Percentiles rank a stretch among this genome's conserved stretches.
These are phyloP conservation scores for Colletotrichum endophyticum DNA, from an alignment of 2,329 filamentous ascomycete genomes.

Conservation along the genomic window DNA sequence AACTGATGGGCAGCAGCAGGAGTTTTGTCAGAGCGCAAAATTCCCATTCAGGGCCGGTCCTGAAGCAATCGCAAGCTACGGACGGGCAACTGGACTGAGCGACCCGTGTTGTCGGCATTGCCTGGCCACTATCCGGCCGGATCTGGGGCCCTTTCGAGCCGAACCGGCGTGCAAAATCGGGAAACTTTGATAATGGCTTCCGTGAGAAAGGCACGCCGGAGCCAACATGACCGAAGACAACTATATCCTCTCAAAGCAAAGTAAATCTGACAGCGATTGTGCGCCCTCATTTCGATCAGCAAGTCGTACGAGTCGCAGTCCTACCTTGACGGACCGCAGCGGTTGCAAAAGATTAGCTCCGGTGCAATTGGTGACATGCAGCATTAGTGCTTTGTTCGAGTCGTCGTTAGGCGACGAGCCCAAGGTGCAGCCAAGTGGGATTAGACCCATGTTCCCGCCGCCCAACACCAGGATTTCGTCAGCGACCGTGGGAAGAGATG, in stretches of 20 bases:
- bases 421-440: slow-evolving; percentile 14
- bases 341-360: slow-evolving; percentile 15
- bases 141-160: background rate
- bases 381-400: slow-evolving; percentile 13
- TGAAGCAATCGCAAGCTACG: background rate
- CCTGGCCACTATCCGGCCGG: background rate
- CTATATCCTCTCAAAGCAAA: background rate
- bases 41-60: background rate
- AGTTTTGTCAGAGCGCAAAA: background rate
- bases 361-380: slow-evolving; percentile 19
- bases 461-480: slow-evolving; percentile 12
- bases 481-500: slow-evolving; percentile 3
- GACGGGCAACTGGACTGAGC: background rate
- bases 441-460: slow-evolving; percentile 11
- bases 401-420: background rate
- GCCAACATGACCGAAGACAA: background rate
- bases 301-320: slow-evolving; percentile 15
- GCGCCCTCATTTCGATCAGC: slow-evolving; percentile 5
- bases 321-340: background rate
- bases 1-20: background rate
- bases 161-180: background rate
- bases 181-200: background rate
- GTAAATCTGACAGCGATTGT: background rate
- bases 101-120: background rate
- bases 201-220: background rate